These are phyloP conservation scores for Neonectria magnoliae DNA, from an alignment of 2,329 filamentous ascomycete species.

Conservation along the genomic window DNA sequence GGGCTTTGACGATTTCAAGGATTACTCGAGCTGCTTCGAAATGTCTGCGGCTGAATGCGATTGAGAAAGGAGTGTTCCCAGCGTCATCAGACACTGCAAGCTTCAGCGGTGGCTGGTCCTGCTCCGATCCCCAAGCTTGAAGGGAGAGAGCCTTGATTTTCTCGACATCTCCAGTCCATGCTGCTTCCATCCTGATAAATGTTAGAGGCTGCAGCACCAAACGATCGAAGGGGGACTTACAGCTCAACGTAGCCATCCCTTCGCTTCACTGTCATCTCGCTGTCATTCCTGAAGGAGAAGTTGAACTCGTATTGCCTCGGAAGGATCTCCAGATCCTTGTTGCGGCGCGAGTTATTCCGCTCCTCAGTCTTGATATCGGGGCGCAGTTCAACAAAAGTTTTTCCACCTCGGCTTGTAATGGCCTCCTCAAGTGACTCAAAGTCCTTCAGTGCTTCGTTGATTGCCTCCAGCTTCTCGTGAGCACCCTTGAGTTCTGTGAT, in stretches of 20 bases:
- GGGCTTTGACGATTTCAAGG: slow-evolving; percentile 74
- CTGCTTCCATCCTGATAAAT: slow-evolving; percentile 70
- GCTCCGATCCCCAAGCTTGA: slow-evolving; percentile 63
- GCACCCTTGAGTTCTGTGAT: slow-evolving; percentile 31
- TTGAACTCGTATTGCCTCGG: slow-evolving; percentile 56
- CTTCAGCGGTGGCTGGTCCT: slow-evolving; percentile 68
- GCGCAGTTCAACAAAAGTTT: slow-evolving; percentile 72
- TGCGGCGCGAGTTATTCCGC: slow-evolving; percentile 6
- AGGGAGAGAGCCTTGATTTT: slow-evolving; percentile 73
- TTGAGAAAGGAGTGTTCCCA: slow-evolving; percentile 69
- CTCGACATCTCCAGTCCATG: slow-evolving; percentile 74
- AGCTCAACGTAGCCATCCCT: slow-evolving; percentile 70
- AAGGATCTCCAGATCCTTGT: slow-evolving; percentile 28
- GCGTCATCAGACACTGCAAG: slow-evolving; percentile 67
- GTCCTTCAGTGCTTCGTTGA: slow-evolving; percentile 46
- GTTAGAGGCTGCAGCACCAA: slow-evolving; percentile 19
- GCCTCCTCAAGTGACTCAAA: slow-evolving; percentile 48
- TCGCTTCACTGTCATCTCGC: slow-evolving; percentile 64
- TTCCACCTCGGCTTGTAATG: slow-evolving; percentile 67
- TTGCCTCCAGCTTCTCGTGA: slow-evolving; percentile 64
- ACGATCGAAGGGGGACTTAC: slow-evolving; percentile 52
- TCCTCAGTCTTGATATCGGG: slow-evolving; percentile 57
- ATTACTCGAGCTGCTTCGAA: slow-evolving; percentile 70
- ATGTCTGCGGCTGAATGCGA: slow-evolving; percentile 75
- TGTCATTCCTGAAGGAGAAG: slow-evolving; percentile 63